These are phyloP conservation scores for Backusella psychrophila DNA, from an alignment of 192 early-diverging fungal species.

Conservation along the genomic window DNA sequence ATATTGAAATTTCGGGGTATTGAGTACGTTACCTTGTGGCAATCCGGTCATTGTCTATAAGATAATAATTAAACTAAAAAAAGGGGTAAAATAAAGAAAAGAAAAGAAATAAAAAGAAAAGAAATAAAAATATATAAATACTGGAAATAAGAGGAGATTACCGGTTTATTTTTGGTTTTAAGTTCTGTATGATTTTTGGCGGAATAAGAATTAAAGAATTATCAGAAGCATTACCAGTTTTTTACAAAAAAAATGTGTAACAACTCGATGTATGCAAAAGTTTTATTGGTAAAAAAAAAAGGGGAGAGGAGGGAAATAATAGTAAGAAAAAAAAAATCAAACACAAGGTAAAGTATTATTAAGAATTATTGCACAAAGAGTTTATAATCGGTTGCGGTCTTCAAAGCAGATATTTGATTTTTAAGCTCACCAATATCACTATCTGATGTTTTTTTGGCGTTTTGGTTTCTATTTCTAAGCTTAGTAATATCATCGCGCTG, in stretches of 20 bases:
- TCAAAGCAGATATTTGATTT: conserved; percentile 71
- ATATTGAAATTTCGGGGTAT: not conserved
- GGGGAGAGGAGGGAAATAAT: not conserved
- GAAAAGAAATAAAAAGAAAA: not conserved
- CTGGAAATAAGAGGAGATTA: not conserved
- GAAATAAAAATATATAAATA: not conserved
- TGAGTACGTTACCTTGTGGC: conserved; percentile 16
- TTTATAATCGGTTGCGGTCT: conserved; percentile 37
- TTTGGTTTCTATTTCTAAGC: conserved; percentile 36
- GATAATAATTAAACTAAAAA: not conserved
- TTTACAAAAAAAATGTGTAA: conserved; percentile 1
- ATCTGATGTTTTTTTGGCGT: conserved; percentile 46
- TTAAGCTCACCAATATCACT: conserved; percentile 61
- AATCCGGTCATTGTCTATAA: conserved; percentile 4
- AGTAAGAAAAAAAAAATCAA: not conserved
- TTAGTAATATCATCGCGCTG: conserved; percentile 66
- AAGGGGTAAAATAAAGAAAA: not conserved
- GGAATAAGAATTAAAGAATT: not conserved
- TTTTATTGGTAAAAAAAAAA: conserved; percentile 7
- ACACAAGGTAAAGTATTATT: not conserved
- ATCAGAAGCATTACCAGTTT: not conserved
- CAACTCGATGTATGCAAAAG: not conserved
- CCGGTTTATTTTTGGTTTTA: not conserved
- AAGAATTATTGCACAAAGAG: conserved; percentile 5
- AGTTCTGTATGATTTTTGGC: not conserved